phyloP scores from a whole-genome alignment of 2,329 filamentous ascomycete species.

The Talaromyces sp. region DNA sequence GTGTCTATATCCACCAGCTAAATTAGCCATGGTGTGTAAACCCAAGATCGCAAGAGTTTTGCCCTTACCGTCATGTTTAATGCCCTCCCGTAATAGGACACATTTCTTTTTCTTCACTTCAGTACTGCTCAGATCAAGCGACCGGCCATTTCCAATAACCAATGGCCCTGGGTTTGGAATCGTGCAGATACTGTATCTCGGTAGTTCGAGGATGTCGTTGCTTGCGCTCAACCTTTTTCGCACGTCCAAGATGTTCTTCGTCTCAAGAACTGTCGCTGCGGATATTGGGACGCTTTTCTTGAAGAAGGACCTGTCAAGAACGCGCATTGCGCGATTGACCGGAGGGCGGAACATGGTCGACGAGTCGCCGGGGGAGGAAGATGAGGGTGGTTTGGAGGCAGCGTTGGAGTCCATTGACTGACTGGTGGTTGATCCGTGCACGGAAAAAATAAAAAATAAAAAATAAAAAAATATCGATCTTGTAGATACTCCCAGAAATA shows the following conservation, averaged over 20 bases:
- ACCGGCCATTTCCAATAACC: constrained; percentile 11
- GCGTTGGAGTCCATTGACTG: constrained; percentile 18
- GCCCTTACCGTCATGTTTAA: constrained; percentile 34
- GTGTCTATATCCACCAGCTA: constrained; percentile 46
- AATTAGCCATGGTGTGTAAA: background rate
- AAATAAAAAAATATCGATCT: background rate
- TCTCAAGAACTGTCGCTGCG: constrained; percentile 72
- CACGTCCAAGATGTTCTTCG: constrained; percentile 68
- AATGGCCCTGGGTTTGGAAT: constrained; percentile 55
- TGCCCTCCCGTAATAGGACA: constrained; percentile 33
- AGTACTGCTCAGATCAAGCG: constrained; percentile 49
- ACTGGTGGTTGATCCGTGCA: constrained; percentile 9
- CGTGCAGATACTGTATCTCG: constrained; percentile 52
- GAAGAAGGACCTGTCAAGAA: constrained; percentile 81
- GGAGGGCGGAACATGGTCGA: constrained; percentile 68
- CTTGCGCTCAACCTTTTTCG: constrained; percentile 62
- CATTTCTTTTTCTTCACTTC: constrained; percentile 40
- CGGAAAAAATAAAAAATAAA: background rate
- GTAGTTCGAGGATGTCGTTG: constrained; percentile 61
- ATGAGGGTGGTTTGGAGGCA: background rate
- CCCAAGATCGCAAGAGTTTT: constrained; percentile 20
- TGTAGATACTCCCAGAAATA: background rate
- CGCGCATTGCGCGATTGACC: constrained; percentile 71
- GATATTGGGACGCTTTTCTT: constrained; percentile 69
- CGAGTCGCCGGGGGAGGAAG: background rate